Evolutionary conservation across 1,284 basidiomycete genomes (phyloP).

Genomic region (Naganishia cerealis): DNA sequence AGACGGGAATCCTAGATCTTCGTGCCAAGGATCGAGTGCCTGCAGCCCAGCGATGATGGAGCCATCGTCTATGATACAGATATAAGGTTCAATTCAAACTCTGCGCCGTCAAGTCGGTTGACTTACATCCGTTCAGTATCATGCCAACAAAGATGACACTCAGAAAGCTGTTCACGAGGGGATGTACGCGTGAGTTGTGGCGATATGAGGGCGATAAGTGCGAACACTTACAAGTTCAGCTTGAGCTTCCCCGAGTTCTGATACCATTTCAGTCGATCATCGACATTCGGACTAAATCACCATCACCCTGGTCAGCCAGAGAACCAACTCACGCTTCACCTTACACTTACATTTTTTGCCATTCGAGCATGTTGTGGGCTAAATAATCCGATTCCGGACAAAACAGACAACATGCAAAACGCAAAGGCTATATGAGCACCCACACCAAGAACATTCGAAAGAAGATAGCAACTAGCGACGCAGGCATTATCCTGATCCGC

Average conservation of each 20-base stretch:
- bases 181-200: slow-evolving; percentile 15
- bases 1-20: slow-evolving; percentile 47
- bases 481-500: slow-evolving; percentile 57
- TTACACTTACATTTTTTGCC: slow-evolving; percentile 51
- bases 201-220: not conserved
- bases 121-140: slow-evolving; percentile 54
- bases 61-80: slow-evolving; percentile 48
- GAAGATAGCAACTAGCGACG: slow-evolving; percentile 53
- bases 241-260: slow-evolving; percentile 52
- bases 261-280: slow-evolving; percentile 49
- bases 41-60: slow-evolving; percentile 53
- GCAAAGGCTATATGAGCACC: slow-evolving; percentile 17
- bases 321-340: not conserved
- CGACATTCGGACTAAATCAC: slow-evolving; percentile 47
- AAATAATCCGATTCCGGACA: not conserved
- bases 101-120: not conserved
- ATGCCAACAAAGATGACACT: slow-evolving; percentile 55
- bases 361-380: slow-evolving; percentile 41
- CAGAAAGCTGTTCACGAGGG: slow-evolving; percentile 44
- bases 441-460: slow-evolving; percentile 36
- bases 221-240: slow-evolving; percentile 53
- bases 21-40: slow-evolving; percentile 52
- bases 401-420: not conserved
- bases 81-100: slow-evolving; percentile 11
- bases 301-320: not conserved